Percentiles rank a stretch among this genome's conserved stretches.
Conservation (phyloP, 768 basidiomycete species). For the Omphalotus guepiniiformis region DNA sequence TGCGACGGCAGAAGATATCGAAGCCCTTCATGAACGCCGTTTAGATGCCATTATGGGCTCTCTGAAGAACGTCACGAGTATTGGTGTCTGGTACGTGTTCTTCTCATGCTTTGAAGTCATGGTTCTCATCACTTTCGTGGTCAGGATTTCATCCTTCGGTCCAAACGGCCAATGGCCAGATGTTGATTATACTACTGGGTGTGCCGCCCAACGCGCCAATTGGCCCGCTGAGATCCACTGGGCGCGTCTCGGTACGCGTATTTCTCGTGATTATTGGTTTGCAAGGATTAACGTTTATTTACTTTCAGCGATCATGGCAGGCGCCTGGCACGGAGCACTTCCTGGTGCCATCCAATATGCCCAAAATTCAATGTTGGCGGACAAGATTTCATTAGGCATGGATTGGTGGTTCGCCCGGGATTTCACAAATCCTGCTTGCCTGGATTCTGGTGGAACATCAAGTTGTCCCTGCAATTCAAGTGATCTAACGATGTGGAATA, state of each 20-base stretch:
- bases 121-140: no score
- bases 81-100: no score
- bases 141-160: background rate
- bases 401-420: constrained; percentile 62
- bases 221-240: constrained; percentile 68
- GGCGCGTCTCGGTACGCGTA: constrained; percentile 42
- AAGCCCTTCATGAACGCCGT: no score
- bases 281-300: constrained; percentile 1
- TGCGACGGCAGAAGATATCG: no score
- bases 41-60: no score
- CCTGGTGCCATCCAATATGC: no score
- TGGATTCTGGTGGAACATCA: constrained; percentile 48
- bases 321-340: constrained; percentile 54
- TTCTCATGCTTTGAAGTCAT: no score
- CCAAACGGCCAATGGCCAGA: constrained; percentile 52
- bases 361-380: constrained; percentile 29
- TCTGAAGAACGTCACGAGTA: no score
- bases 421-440: constrained; percentile 47
- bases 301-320: constrained; percentile 45
- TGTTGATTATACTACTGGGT: constrained; percentile 62
- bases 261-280: background rate
- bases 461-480: constrained; percentile 54
- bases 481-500: constrained; percentile 49
- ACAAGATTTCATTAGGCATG: constrained; percentile 44
- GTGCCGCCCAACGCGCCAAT: constrained; percentile 56